Percentiles rank a stretch among this genome's conserved stretches.
These are phyloP conservation scores for Ophiostoma sp. DNA, from an alignment of 2,329 filamentous ascomycete genomes.

Conservation along the genomic window DNA sequence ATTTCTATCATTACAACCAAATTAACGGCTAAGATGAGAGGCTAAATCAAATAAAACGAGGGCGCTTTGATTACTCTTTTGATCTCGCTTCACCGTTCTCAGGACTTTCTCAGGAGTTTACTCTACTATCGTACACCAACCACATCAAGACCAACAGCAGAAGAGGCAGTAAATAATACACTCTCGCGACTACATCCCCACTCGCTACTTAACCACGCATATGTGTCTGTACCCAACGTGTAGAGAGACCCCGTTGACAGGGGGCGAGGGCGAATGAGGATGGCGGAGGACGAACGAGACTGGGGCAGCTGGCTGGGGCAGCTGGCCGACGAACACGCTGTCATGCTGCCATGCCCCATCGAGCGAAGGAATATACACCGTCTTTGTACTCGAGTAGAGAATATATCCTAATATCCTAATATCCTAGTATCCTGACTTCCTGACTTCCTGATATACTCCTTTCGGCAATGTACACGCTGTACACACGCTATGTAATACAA, in stretches of 20 bases:
- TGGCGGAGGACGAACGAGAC: neutral
- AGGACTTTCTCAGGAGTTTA: too few species aligned
- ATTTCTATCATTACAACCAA: neutral
- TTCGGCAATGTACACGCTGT: conserved; percentile 8
- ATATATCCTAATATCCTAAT: too few species aligned
- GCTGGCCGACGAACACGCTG: conserved; percentile 5
- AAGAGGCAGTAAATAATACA: neutral
- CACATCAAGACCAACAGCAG: too few species aligned
- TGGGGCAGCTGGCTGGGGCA: neutral
- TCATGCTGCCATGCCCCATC: neutral
- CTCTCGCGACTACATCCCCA: neutral
- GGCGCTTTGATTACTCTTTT: too few species aligned
- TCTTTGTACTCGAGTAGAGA: neutral
- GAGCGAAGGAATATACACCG: neutral
- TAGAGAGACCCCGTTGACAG: conserved; percentile 1
- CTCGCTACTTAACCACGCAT: conserved; percentile 16
- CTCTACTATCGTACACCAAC: too few species aligned
- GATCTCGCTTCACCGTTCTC: neutral
- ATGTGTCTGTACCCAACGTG: conserved; percentile 22
- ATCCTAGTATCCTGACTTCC: too few species aligned
- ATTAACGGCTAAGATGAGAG: too few species aligned
- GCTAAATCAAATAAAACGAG: neutral
- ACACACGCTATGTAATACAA: neutral
- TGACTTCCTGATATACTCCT: neutral
- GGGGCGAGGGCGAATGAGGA: neutral